Percentiles rank a stretch among this genome's conserved stretches.
phyloP scores from a whole-genome alignment of 768 basidiomycete genomes.

The Mycena haematopus region DNA sequence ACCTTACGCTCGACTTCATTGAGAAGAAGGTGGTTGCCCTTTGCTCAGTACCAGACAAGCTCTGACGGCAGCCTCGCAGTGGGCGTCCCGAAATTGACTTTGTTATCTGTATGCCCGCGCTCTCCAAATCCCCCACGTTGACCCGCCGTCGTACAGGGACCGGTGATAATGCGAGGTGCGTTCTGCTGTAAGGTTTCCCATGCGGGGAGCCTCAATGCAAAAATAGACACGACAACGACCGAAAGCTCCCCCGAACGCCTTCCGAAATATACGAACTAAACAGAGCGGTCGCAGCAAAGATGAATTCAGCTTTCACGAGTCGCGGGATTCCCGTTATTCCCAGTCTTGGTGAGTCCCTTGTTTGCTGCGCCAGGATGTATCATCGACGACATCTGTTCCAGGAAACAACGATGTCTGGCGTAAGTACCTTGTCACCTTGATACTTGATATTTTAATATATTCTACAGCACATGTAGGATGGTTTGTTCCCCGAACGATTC shows the following conservation, averaged over 20 bases:
- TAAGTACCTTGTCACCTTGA: conserved; percentile 44
- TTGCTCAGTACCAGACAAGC: background rate
- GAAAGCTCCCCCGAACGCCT: conserved; percentile 77
- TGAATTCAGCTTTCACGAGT: conserved; percentile 74
- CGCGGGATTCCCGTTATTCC: conserved; percentile 82
- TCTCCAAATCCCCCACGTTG: background rate
- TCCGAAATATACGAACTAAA: conserved; percentile 83
- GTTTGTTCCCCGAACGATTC: conserved; percentile 24
- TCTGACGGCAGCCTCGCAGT: conserved; percentile 36
- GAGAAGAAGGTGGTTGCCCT: conserved; percentile 53
- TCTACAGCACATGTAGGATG: conserved; percentile 59
- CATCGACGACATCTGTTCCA: conserved; percentile 33
- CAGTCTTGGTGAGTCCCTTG: conserved; percentile 62
- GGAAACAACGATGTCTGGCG: conserved; percentile 95
- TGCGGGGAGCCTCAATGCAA: background rate
- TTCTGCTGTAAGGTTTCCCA: background rate
- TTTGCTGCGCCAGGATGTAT: background rate
- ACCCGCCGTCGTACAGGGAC: conserved; percentile 57
- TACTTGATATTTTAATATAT: background rate
- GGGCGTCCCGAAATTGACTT: conserved; percentile 89
- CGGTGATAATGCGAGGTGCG: conserved; percentile 75
- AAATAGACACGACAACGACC: conserved; percentile 85
- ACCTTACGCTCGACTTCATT: conserved; percentile 82
- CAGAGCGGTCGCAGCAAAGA: conserved; percentile 65
- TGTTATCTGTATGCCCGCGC: conserved; percentile 66